Base-by-base conservation (phyloP, 2,329 filamentous ascomycete genomes). In the Fusarium sp. region DNA sequence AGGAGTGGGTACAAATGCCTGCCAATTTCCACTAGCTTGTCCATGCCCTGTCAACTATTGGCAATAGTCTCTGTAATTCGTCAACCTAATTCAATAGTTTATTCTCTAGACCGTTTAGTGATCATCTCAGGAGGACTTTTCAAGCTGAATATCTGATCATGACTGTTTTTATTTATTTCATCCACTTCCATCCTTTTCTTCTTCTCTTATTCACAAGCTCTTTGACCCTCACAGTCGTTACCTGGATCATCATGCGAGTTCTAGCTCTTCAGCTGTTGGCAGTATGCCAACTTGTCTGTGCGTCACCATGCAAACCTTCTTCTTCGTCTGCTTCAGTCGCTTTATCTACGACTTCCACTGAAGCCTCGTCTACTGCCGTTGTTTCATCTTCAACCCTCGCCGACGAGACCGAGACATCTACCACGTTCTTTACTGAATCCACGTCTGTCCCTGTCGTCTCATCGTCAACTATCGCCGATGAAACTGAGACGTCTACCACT, bases 91-190 rank as follows among this genome's bases (percentile, higher is more conserved):
- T 0, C 28, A 49, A 49, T 49, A 33, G 28, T 49, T 13, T 7
- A 33, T n/a, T 33, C 14, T n/a, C 28, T 33, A 7, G 15, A n/a
- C 28, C 14, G 6, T 6, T 3, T 31, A 0, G 3, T 2, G 14
- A 4, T 17, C 0, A 13, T 18, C 28, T 12, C 3, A n/a, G 28
- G 20, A 13, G 28, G 22, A 5, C 0, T 13, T 31, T 13, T n/a
- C 10, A n/a, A 26, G 44, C 10, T 13, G 7, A 20, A 45, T 9
- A 7, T n/a, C 1, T 15, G 3, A 14, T 2, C 12, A 28, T 28
- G 26, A 28, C 8, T 12, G n/a, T n/a, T 24, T 15, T 7, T 26
- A 47, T 47, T 31, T 11, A 31, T 5, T 17, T 6, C 18, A 10
- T 5, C 0, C 8, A 14, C 8, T 28, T 15, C 15, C 13, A 9